Percentiles rank a stretch among this genome's conserved stretches.
Evolutionary conservation across 768 basidiomycete species (phyloP).

Genomic region (Mrakia hoshinonis): DNA sequence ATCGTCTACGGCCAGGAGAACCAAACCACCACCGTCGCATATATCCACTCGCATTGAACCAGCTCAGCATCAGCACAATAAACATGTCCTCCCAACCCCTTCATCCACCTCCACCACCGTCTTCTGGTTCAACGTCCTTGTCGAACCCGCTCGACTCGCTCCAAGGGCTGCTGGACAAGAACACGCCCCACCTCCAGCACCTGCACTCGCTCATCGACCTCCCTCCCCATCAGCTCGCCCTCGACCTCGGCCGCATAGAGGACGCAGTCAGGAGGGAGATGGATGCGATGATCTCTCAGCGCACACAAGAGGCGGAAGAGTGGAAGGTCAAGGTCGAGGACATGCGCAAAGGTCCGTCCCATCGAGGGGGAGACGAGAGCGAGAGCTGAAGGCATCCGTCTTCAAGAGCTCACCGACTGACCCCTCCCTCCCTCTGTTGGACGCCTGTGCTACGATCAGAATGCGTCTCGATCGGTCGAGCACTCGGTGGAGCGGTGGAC

Average conservation of each 20-base stretch:
- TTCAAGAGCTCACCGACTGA: not conserved
- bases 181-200: conserved; percentile 71
- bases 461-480: conserved; percentile 58
- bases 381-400: not conserved
- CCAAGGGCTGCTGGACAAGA: conserved; percentile 66
- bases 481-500: conserved; percentile 58
- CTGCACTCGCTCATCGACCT: conserved; percentile 77
- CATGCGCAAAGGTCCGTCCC: conserved; percentile 57
- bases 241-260: conserved; percentile 67
- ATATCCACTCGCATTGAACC: too few species aligned
- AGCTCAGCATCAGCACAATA: too few species aligned
- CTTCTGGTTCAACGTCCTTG: too few species aligned
- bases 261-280: conserved; percentile 66
- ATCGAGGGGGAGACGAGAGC: not conserved
- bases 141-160: conserved; percentile 59
- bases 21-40: too few species aligned
- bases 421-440: not conserved
- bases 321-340: conserved; percentile 58
- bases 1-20: too few species aligned
- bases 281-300: conserved; percentile 58
- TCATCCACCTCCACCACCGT: too few species aligned
- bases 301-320: conserved; percentile 65
- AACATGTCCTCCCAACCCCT: too few species aligned
- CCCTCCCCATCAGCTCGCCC: conserved; percentile 66
- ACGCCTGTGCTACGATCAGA: conserved; percentile 43